Evolutionary conservation across 2,329 filamentous ascomycete genomes (phyloP), one percentile per base, ranked within the genome.

Genomic region (Xylariomycetidae sp.): DNA sequence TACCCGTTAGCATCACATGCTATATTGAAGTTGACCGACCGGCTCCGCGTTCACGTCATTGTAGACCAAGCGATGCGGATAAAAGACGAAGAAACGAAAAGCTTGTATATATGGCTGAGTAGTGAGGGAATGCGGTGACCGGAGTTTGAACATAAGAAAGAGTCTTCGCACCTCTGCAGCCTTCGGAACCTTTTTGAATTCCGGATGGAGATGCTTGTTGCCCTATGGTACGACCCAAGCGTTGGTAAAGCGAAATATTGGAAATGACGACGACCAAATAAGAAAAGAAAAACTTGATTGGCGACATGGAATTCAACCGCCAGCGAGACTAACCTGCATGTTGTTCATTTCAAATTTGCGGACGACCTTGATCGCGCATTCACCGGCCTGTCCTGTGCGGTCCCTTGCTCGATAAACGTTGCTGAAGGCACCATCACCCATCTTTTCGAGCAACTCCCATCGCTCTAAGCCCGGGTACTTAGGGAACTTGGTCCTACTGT

Each of bases 261-360:
- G 49, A 42, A 40, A 40, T 38, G 43, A 45, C 37, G 38, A 48
- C 50, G 48, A 45, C 54, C 44, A 55, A 56, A 45, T 52, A 53
- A 50, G 41, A 44, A 54, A 58, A 51, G 33, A 36, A 38, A 38
- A 37, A 41, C 34, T 33, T 41, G 46, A 44, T 48, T 46, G 47
- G 38, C 37, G 40, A 49, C 33, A 40, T 26, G 32, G 33, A 51
- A 50, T 45, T 45, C 55, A 58, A 42, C 49, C 45, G 42, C 44
- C 46, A 45, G 46, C 58, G 45, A 35, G 17, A 83, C 88, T 77
- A 77, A 98, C 92, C 88, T 97, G 92, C 71, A 84, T 88, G 48
- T 82, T 89, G 67, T 95, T 97, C 87, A 98, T 96, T 66, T 98
- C 92, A 60, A 88, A 97, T 67, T 97, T 97, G 56, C 92, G 85